Evolutionary conservation across 2,329 filamentous ascomycete genomes (phyloP).

Genomic region (Arthrobotrys sinensis): DNA sequence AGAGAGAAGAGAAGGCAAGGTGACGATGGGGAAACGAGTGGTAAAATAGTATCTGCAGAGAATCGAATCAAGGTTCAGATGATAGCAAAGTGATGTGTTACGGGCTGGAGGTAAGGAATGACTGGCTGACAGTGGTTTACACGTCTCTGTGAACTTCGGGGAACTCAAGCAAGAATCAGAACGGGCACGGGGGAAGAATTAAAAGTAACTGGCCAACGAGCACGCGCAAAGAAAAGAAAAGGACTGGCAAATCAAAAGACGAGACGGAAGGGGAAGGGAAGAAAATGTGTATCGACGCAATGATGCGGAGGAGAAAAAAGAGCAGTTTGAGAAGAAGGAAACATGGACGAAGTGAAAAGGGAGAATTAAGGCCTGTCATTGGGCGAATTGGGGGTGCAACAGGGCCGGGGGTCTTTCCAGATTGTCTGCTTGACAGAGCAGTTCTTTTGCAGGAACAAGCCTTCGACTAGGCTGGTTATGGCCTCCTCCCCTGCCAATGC

Average conservation of each 20-base stretch:
- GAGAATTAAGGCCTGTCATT: constrained; percentile 56
- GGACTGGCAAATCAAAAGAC: constrained; percentile 61
- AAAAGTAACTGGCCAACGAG: constrained; percentile 60
- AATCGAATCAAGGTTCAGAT: constrained; percentile 57
- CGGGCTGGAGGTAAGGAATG: constrained; percentile 57
- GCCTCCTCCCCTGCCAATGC: constrained; percentile 48
- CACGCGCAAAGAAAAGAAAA: constrained; percentile 54
- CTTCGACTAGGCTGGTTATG: constrained; percentile 51
- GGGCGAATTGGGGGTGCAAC: constrained; percentile 60
- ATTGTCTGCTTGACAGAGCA: constrained; percentile 46
- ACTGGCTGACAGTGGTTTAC: constrained; percentile 60
- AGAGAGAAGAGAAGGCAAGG: constrained; percentile 41
- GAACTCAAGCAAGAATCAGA: constrained; percentile 58
- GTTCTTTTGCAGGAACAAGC: constrained; percentile 57
- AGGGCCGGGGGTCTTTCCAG: constrained; percentile 52
- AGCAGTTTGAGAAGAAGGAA: constrained; percentile 50
- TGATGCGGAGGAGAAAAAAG: constrained; percentile 56
- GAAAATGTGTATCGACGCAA: constrained; percentile 58
- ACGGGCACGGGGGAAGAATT: constrained; percentile 59
- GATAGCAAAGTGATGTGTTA: constrained; percentile 45
- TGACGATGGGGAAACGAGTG: constrained; percentile 61
- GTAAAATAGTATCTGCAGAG: constrained; percentile 61
- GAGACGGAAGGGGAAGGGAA: constrained; percentile 60
- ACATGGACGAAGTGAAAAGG: constrained; percentile 46
- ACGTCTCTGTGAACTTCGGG: constrained; percentile 58